Base-by-base conservation (phyloP, 352 stramenopile species). In the Phytophthora cactorum region DNA sequence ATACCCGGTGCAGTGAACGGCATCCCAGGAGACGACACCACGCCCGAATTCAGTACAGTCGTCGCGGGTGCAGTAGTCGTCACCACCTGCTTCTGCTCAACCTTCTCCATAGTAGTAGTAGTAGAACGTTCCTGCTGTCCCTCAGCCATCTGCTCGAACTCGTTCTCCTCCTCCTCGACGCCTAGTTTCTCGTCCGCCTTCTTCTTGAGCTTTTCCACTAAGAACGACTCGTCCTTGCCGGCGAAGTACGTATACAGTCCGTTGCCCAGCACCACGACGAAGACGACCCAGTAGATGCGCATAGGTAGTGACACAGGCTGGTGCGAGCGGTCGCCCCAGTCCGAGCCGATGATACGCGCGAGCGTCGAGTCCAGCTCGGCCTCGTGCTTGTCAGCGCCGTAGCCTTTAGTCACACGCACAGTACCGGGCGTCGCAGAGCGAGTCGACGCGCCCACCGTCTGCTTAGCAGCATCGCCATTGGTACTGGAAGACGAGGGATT, bases 221-320 rank as follows among this genome's bases (percentile, higher is more conserved):
- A 22, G 59, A 83, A 86, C 27, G 58, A 70, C 60, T 89, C 80
- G 62, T 89, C 81, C 43, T 86, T 83, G 49, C 81, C 81, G 1
- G 64, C 34, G 27, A 80, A 60, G 47, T 86, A 87, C 43, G 84
- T 90, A 68, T 82, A 89, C 50, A 82, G 36, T 25, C 84, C 84
- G 59, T 91, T 92, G 61, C 38, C 60, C 31, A 92, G 49, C 52
- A 92, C 78, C 7, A 88, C 15, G 4, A 31, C 67, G 54, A 92
- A 92, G 46, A 90, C 25, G 39, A 85, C 28, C 84, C 84, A 92
- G 61, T 92, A 92, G 15, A 92, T 49, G 28, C 84, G 85, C 84
- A 92, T 92, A 45, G 80, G 69, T 32, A 87, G 50, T 43, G 84
- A 87, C 52, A 92, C 75, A 25, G 68, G 69, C 73, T 92, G 84